These are phyloP conservation scores for Tulasnella sp. DNA, from an alignment of 768 basidiomycete genomes.

Conservation along the genomic window DNA sequence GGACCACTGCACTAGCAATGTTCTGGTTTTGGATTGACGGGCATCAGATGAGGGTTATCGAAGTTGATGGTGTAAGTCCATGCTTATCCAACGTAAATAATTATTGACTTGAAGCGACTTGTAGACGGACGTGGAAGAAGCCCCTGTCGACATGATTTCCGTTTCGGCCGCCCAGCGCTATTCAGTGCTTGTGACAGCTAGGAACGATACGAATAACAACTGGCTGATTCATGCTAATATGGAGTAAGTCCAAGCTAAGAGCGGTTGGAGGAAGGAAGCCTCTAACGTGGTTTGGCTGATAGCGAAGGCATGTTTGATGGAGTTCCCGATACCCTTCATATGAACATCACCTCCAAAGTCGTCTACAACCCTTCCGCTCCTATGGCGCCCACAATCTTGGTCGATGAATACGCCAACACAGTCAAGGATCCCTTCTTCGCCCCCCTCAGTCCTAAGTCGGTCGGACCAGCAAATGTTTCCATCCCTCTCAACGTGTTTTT, in stretches of 20 bases:
- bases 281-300: background rate
- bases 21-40: conserved; percentile 88
- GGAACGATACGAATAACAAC: conserved; percentile 69
- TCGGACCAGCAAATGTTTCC: conserved; percentile 36
- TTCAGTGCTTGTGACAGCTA: conserved; percentile 81
- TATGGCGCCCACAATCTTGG: conserved; percentile 17
- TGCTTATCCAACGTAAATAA: conserved; percentile 26
- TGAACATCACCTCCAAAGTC: conserved; percentile 75
- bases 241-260: conserved; percentile 33
- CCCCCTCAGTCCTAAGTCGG: conserved; percentile 40
- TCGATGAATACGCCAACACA: conserved; percentile 35
- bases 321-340: conserved; percentile 54
- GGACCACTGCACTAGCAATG: conserved; percentile 52
- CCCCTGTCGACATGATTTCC: conserved; percentile 53
- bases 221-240: conserved; percentile 88
- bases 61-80: conserved; percentile 61
- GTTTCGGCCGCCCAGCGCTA: conserved; percentile 85
- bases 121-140: conserved; percentile 66
- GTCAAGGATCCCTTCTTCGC: conserved; percentile 57
- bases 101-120: conserved; percentile 25
- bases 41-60: conserved; percentile 72
- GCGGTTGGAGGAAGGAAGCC: background rate
- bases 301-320: conserved; percentile 24
- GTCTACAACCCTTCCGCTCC: conserved; percentile 47
- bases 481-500: conserved; percentile 64